Percentiles rank a stretch among this genome's conserved stretches.
phyloP scores from a whole-genome alignment of 2,329 filamentous ascomycete species.

The Stagonosporopsis rhizophila region DNA sequence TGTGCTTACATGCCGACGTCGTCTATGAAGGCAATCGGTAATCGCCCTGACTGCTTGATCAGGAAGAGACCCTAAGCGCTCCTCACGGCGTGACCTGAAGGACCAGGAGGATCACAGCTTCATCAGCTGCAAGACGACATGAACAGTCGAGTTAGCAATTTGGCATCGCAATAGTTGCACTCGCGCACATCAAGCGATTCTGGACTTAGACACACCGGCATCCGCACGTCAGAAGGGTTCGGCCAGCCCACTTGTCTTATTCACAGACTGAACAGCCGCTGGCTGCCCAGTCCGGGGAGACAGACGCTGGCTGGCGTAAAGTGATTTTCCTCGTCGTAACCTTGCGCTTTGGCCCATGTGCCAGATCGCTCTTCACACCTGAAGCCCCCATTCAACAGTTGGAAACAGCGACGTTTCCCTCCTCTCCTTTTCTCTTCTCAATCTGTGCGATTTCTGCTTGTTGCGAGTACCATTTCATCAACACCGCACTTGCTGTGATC shows the following conservation, averaged over 20 bases:
- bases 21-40: constrained; percentile 20
- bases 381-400: constrained; percentile 33
- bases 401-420: constrained; percentile 35
- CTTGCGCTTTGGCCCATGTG: constrained; percentile 44
- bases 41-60: constrained; percentile 23
- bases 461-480: constrained; percentile 35
- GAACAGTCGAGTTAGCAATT: too few relatives aligned
- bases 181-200: not conserved
- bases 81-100: constrained; percentile 19
- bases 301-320: constrained; percentile 33
- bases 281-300: constrained; percentile 21
- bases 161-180: not conserved
- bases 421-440: constrained; percentile 35
- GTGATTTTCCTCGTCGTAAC: constrained; percentile 47
- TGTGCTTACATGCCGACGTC: constrained; percentile 8
- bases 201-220: constrained; percentile 20
- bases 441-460: constrained; percentile 24
- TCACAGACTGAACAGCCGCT: constrained; percentile 28
- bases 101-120: not conserved
- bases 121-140: not conserved
- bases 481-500: constrained; percentile 24
- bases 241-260: constrained; percentile 18
- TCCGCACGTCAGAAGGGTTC: constrained; percentile 7
- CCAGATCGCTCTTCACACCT: constrained; percentile 45
- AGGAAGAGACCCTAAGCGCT: constrained; percentile 18